Percentiles rank a stretch among this genome's conserved stretches.
Evolutionary conservation across 2,329 filamentous ascomycete species (phyloP).

Genomic region (Aspergillus texensis): DNA sequence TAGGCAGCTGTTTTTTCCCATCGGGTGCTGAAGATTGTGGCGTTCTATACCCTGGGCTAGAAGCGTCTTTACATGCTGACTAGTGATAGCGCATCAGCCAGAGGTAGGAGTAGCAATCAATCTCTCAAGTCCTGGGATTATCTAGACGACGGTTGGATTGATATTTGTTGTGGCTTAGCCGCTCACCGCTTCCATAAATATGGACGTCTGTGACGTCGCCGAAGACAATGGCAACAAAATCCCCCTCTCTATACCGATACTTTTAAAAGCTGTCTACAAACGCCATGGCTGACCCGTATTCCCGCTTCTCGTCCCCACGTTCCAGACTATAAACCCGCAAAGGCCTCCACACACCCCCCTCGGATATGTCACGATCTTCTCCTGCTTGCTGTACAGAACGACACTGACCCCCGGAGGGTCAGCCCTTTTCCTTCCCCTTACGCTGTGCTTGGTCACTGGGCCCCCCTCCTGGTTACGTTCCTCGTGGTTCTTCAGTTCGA

Average conservation of each 20-base stretch:
- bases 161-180: constrained; percentile 6
- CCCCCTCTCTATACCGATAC: not conserved
- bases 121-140: not conserved
- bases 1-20: constrained; percentile 21
- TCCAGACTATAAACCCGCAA: constrained; percentile 8
- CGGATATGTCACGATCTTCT: constrained; percentile 32
- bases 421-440: constrained; percentile 23
- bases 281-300: constrained; percentile 14
- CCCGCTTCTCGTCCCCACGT: not conserved
- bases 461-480: not conserved
- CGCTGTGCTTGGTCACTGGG: constrained; percentile 24
- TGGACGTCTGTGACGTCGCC: constrained; percentile 21
- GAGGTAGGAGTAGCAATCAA: not conserved
- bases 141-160: not conserved
- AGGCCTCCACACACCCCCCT: constrained; percentile 9
- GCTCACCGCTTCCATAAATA: constrained; percentile 13
- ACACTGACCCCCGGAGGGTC: constrained; percentile 31
- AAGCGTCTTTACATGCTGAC: not conserved
- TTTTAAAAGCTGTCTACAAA: not conserved
- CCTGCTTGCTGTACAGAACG: constrained; percentile 23
- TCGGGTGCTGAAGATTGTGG: constrained; percentile 13
- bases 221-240: not conserved
- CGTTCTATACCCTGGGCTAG: constrained; percentile 3
- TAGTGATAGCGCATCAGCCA: not conserved
- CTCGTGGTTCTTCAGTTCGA: not conserved